Conservation (phyloP, 306 rosid genomes). For the Cicer arietinum region DNA sequence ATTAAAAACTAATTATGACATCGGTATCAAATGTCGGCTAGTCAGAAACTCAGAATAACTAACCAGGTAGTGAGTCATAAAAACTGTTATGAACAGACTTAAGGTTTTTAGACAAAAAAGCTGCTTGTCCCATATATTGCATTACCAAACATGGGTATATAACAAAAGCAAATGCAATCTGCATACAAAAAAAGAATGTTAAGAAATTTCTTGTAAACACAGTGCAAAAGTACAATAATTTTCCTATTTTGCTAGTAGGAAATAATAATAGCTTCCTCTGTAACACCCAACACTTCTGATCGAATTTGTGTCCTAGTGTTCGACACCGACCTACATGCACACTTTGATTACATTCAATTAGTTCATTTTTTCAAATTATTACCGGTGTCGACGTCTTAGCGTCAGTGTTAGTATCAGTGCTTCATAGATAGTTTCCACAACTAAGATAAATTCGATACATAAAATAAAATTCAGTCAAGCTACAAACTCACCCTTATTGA, state of each 20-base stretch:
- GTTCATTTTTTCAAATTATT: too few species aligned
- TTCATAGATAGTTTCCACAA: too few species aligned
- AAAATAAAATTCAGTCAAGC: conserved; percentile 23
- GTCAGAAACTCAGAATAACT: conserved; percentile 51
- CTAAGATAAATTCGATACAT: neutral
- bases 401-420: too few species aligned
- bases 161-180: conserved; percentile 76
- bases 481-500: conserved; percentile 75
- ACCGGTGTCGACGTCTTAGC: too few species aligned
- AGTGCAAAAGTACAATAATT: neutral
- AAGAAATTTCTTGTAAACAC: conserved; percentile 10
- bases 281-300: too few species aligned
- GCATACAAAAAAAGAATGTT: conserved; percentile 47
- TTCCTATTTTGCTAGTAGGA: neutral
- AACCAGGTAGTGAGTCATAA: conserved; percentile 77
- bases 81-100: conserved; percentile 55
- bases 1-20: conserved; percentile 21
- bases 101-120: conserved; percentile 71
- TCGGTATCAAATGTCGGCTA: conserved; percentile 27
- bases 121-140: conserved; percentile 94
- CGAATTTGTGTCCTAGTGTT: too few species aligned
- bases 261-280: neutral
- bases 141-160: conserved; percentile 86
- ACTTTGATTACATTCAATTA: too few species aligned
- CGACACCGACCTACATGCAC: too few species aligned